phyloP scores from a whole-genome alignment of 352 stramenopile species.

The Globisporangium paddicum region DNA sequence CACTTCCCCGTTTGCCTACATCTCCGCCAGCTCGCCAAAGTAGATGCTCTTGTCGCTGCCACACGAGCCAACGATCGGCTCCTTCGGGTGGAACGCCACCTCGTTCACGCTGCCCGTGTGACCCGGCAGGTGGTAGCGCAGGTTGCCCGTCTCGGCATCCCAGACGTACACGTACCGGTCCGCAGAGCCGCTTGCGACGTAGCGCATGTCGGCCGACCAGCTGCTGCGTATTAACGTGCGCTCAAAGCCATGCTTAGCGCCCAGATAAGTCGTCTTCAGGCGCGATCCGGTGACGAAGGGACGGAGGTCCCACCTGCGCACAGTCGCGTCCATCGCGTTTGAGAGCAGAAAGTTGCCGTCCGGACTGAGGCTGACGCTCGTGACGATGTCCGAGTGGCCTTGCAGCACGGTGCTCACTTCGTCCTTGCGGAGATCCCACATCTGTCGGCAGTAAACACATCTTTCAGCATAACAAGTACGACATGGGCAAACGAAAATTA shows the following conservation, averaged over 20 bases:
- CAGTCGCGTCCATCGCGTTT: slow-evolving; percentile 93
- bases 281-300: slow-evolving; percentile 75
- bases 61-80: slow-evolving; percentile 83
- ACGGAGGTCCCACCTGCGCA: slow-evolving; percentile 92
- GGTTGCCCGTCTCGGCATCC: slow-evolving; percentile 87
- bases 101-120: slow-evolving; percentile 95
- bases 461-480: not conserved
- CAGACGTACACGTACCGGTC: slow-evolving; percentile 95
- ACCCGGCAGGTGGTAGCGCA: slow-evolving; percentile 92
- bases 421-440: slow-evolving; percentile 91
- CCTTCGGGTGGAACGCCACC: slow-evolving; percentile 86
- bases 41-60: slow-evolving; percentile 86
- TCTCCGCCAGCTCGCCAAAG: slow-evolving; percentile 67
- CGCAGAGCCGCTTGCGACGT: slow-evolving; percentile 85
- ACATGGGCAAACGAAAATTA: not conserved
- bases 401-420: slow-evolving; percentile 80
- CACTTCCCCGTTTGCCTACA: slow-evolving; percentile 14
- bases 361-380: slow-evolving; percentile 90
- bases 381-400: slow-evolving; percentile 93
- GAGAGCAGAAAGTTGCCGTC: slow-evolving; percentile 92
- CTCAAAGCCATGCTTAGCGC: slow-evolving; percentile 91
- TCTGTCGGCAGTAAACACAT: slow-evolving; percentile 8
- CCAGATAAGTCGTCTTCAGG: slow-evolving; percentile 58
- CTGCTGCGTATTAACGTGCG: slow-evolving; percentile 91
- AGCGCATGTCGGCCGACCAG: slow-evolving; percentile 87